Evolutionary conservation across 1,139 yeast species (phyloP), one percentile per base, ranked within the genome.

Genomic region (Geotrichum citri-aurantii): DNA sequence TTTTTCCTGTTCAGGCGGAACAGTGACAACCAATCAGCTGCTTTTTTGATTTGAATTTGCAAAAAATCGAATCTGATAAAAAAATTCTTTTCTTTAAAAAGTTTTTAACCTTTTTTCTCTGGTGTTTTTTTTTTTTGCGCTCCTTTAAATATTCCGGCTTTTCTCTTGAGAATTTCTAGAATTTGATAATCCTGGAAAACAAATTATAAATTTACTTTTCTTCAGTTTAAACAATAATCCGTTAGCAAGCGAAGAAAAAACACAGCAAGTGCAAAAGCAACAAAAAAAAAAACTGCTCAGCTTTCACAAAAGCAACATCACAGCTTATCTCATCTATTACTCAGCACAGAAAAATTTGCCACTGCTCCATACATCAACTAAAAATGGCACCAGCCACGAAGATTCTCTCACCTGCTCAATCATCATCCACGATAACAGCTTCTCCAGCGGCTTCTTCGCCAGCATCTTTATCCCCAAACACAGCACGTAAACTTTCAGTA

Each of bases 21-120:
- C 31, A 53, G 14, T 31, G 31, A 47, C 47, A 27, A 50, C 51
- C 51, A 55, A 55, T 55, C 53, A 23, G 44, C 37, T 44, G 37
- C 26, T 23, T 4, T 11, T 33, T 33, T 29, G 47, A 48, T 48
- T 48, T 26, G 50, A 24, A 23, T 54, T 47, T 54, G 23, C 37
- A 54, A 21, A 48, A 48, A n/a, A n/a, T 33, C 37, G 6, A 27
- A 10, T 33, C 17, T 37, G 19, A 48, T 23, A 40, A 37, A 50
- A n/a, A 42, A 23, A 26, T 26, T 48, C 29, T 47, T 53, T 54
- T 54, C 40, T 40, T 27, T 33, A 37, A n/a, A n/a, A n/a, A n/a
- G n/a, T 42, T 17, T 21, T 24, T 48, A 33, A 21, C 19, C 26
- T 6, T 17, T 52, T 42, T 21, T 23, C 10, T 52, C 21, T 52